Evolutionary conservation across 2,329 filamentous ascomycete genomes (phyloP).

Genomic region (Huntiella decipiens): DNA sequence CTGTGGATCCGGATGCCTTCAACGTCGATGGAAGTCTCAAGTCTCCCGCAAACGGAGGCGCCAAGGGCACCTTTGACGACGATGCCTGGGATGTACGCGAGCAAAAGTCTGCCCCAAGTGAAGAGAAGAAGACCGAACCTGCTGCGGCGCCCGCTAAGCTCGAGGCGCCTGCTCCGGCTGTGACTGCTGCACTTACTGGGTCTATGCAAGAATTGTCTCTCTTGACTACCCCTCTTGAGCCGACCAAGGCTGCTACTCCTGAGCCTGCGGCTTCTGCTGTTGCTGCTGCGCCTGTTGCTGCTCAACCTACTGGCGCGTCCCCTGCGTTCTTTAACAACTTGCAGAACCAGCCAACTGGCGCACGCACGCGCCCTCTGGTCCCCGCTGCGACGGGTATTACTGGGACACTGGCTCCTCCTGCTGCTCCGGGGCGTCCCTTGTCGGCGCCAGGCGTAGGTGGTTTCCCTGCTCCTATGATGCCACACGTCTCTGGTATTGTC

Average conservation of each 20-base stretch:
- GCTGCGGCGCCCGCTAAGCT: neutral
- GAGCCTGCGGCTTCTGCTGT: conserved; percentile 11
- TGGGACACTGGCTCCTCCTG: conserved; percentile 31
- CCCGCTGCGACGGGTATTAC: conserved; percentile 14
- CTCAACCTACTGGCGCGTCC: conserved; percentile 33
- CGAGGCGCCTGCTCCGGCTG: conserved; percentile 18
- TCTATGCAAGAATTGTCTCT: conserved; percentile 43
- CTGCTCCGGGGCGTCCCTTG: conserved; percentile 55
- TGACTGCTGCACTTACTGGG: conserved; percentile 29
- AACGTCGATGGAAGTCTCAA: conserved; percentile 25
- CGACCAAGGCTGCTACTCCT: conserved; percentile 23
- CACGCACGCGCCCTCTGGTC: conserved; percentile 18
- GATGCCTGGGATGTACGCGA: conserved; percentile 88
- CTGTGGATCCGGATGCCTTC: conserved; percentile 75
- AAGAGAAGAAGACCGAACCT: conserved; percentile 4
- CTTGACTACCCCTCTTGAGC: conserved; percentile 32
- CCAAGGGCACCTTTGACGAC: conserved; percentile 60
- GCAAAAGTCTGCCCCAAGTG: conserved; percentile 18
- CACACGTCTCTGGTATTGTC: conserved; percentile 60
- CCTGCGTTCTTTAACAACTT: conserved; percentile 36
- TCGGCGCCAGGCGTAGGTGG: conserved; percentile 62
- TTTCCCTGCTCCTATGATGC: conserved; percentile 51
- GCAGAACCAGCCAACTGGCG: conserved; percentile 21
- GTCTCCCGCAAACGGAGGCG: conserved; percentile 13
- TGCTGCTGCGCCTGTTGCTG: conserved; percentile 20